Evolutionary conservation across 1,139 yeast species (phyloP).

Genomic region (Hanseniaspora sp.): DNA sequence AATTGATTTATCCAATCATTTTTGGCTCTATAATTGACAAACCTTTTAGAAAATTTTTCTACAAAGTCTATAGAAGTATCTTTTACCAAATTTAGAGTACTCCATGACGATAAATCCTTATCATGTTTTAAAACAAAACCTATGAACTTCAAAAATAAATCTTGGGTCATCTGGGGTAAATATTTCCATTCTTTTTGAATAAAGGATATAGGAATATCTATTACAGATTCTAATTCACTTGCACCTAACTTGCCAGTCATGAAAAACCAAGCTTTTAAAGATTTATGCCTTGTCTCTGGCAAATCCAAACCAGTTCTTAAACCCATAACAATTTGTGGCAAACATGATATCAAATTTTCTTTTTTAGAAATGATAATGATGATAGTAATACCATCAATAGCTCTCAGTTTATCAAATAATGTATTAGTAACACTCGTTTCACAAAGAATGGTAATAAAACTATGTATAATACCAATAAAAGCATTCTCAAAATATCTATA

Average conservation of each 20-base stretch:
- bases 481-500: slow-evolving; percentile 39
- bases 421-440: slow-evolving; percentile 63
- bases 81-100: slow-evolving; percentile 25
- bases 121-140: slow-evolving; percentile 8
- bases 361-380: slow-evolving; percentile 50
- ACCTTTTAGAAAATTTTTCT: slow-evolving; percentile 7
- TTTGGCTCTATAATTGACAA: not conserved
- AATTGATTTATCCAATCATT: not conserved
- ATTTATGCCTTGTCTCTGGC: slow-evolving; percentile 47
- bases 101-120: slow-evolving; percentile 33
- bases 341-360: slow-evolving; percentile 54
- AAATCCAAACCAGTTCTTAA: slow-evolving; percentile 69
- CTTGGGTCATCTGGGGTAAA: slow-evolving; percentile 40
- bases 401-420: slow-evolving; percentile 56
- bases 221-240: slow-evolving; percentile 43
- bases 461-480: slow-evolving; percentile 67
- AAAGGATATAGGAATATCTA: slow-evolving; percentile 46
- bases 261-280: slow-evolving; percentile 58
- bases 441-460: slow-evolving; percentile 68
- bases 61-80: slow-evolving; percentile 6
- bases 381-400: slow-evolving; percentile 63
- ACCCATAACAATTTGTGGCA: slow-evolving; percentile 83
- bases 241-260: slow-evolving; percentile 43
- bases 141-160: slow-evolving; percentile 31
- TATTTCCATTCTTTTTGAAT: slow-evolving; percentile 53